Conservation (phyloP, 768 basidiomycete genomes). For the Mycena crocata region DNA sequence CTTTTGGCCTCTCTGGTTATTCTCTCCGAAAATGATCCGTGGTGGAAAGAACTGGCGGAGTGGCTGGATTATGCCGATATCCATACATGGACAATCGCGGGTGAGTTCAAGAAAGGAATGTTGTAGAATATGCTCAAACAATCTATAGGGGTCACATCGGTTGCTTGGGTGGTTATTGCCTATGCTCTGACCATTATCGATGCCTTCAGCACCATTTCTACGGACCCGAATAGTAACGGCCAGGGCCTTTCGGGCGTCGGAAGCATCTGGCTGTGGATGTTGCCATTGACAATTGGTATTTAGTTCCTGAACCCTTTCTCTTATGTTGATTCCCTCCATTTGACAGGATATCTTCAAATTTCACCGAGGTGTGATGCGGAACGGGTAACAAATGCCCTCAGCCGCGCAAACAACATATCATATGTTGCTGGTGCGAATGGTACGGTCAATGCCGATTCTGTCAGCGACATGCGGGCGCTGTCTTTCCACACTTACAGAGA, state of each 20-base stretch:
- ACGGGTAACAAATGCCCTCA: constrained; percentile 44
- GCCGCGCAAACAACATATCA: constrained; percentile 42
- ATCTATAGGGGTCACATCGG: constrained; percentile 50
- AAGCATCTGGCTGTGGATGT: constrained; percentile 57
- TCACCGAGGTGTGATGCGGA: constrained; percentile 52
- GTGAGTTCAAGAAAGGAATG: constrained; percentile 34
- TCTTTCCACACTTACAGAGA: constrained; percentile 17
- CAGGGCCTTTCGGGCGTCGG: constrained; percentile 46
- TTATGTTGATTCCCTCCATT: background rate
- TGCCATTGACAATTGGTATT: constrained; percentile 49
- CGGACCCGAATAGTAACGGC: constrained; percentile 44
- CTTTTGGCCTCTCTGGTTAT: constrained; percentile 55
- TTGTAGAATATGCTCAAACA: constrained; percentile 36
- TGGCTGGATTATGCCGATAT: constrained; percentile 50
- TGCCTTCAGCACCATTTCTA: constrained; percentile 42
- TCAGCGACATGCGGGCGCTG: constrained; percentile 14
- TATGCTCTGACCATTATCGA: constrained; percentile 54
- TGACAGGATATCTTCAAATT: constrained; percentile 52
- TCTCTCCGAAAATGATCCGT: constrained; percentile 54
- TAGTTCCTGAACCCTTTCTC: too few relatives aligned
- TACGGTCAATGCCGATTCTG: background rate
- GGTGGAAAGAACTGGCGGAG: constrained; percentile 50
- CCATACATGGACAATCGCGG: constrained; percentile 50
- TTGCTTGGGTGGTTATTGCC: constrained; percentile 58
- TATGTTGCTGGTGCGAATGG: constrained; percentile 34